Evolutionary conservation across 75 land plant genomes (phyloP).

Genomic region (Pseudotsuga menziesii): DNA sequence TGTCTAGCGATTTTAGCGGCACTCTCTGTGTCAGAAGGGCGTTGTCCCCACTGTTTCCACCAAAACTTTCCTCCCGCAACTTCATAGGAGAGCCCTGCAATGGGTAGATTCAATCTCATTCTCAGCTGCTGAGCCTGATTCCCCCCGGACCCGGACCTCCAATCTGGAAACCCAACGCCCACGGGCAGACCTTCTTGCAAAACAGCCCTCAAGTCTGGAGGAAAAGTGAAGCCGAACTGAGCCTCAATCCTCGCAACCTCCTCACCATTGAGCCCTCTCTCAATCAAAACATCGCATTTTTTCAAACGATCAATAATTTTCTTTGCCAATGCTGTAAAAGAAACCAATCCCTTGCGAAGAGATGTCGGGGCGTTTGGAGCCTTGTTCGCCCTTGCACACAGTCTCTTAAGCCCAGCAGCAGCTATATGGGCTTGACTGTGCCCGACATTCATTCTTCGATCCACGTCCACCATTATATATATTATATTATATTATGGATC

Average conservation of each 20-base stretch:
- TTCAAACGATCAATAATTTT: constrained; percentile 48
- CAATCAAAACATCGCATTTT: constrained; percentile 32
- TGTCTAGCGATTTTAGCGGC: constrained; percentile 53
- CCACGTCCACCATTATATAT: too few species aligned
- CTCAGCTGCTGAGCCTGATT: constrained; percentile 42
- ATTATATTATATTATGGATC: too few species aligned
- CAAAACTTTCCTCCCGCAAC: constrained; percentile 55
- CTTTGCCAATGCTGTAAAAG: constrained; percentile 38
- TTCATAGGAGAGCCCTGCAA: constrained; percentile 56
- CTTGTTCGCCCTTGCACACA: too few species aligned
- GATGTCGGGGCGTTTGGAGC: too few species aligned
- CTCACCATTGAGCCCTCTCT: constrained; percentile 63
- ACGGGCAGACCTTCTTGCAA: constrained; percentile 70
- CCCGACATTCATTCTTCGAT: too few species aligned
- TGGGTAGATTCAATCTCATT: constrained; percentile 50
- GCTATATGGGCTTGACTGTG: too few species aligned
- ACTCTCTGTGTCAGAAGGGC: constrained; percentile 53
- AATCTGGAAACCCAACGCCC: constrained; percentile 90
- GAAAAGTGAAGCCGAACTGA: constrained; percentile 71
- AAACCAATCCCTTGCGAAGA: constrained; percentile 19
- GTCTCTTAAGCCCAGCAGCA: too few species aligned
- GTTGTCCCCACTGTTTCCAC: constrained; percentile 74
- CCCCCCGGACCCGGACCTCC: constrained; percentile 61
- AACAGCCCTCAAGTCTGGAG: constrained; percentile 76
- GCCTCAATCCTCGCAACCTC: constrained; percentile 75